Evolutionary conservation across 2,329 filamentous ascomycete genomes (phyloP), one percentile per base, ranked within the genome.

Genomic region (Chrysosporium queenslandicum): DNA sequence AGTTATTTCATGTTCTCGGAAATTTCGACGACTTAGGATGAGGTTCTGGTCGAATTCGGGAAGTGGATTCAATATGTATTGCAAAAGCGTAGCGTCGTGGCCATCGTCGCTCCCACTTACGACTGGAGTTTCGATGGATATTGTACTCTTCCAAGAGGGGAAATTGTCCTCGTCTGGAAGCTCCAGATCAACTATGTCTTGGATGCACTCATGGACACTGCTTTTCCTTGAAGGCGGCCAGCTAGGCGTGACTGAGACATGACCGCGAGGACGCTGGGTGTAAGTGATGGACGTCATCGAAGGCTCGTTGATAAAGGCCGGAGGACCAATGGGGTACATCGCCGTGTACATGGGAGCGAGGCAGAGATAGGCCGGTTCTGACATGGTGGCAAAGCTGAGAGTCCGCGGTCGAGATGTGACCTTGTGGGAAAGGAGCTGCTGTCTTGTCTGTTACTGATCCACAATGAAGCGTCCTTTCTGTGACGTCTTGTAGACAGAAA

Each of bases 351-450:
- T 51, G 25, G 49, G 27, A n/a, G 49, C 37, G 14, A 51, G 49
- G 20, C 40, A 45, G n/a, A 51, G 49, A 29, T 51, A 51, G 12
- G 49, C 21, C n/a, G 49, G 49, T 14, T 51, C 49, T 6, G 25
- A 36, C 49, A 51, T 51, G 16, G 29, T 27, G 29, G 16, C n/a
- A 11, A 23, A 34, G 21, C 7, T 40, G n/a, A 32, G 9, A n/a
- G 23, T 21, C 20, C 36, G 32, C 16, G 21, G 2, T 36, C 29
- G 29, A 5, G 29, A 30, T 30, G 5, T 29, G 27, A 9, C 27
- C 9, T 29, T 29, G 27, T 29, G 4, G 27, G 9, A 29, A 29
- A 29, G 27, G 9, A 29, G 4, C 27, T 9, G 27, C n/a, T n/a
- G n/a, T n/a, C n/a, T n/a, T n/a, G n/a, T n/a, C n/a, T n/a, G n/a